phyloP scores from a whole-genome alignment of 2,329 filamentous ascomycete genomes.

The Fusarium lyarnte region DNA sequence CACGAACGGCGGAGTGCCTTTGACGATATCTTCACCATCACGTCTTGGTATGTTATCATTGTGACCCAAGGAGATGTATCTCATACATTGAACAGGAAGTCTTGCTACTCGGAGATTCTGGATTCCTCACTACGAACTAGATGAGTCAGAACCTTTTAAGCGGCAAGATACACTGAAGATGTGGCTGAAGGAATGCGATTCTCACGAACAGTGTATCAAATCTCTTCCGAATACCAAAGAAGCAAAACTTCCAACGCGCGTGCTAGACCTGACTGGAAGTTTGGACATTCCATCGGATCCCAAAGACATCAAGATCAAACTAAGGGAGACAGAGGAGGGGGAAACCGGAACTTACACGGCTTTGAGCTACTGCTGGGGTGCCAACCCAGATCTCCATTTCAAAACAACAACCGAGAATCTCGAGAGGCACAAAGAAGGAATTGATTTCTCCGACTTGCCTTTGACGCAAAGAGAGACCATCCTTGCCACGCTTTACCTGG shows the following conservation, averaged over 20 bases:
- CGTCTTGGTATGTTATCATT: background rate
- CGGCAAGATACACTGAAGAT: background rate
- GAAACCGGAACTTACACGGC: background rate
- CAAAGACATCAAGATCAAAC: background rate
- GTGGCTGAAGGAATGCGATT: background rate
- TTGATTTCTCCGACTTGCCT: background rate
- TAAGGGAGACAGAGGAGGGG: background rate
- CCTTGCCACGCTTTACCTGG: background rate
- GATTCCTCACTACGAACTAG: background rate
- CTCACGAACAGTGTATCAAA: background rate
- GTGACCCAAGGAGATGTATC: rapidly evolving
- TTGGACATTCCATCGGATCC: background rate
- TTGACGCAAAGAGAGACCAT: background rate
- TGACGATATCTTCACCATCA: background rate
- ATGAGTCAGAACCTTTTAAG: background rate
- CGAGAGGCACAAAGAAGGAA: background rate
- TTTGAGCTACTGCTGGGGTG: slow-evolving; percentile 16
- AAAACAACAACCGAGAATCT: background rate
- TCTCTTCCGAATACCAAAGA: background rate
- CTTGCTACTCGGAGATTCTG: background rate
- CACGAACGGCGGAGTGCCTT: background rate
- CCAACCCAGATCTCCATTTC: background rate
- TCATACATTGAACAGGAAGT: background rate
- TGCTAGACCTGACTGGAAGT: background rate
- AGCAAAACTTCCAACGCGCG: background rate